Evolutionary conservation across 2,329 filamentous ascomycete species (phyloP).

Genomic region (Calonectria hawksworthii): DNA sequence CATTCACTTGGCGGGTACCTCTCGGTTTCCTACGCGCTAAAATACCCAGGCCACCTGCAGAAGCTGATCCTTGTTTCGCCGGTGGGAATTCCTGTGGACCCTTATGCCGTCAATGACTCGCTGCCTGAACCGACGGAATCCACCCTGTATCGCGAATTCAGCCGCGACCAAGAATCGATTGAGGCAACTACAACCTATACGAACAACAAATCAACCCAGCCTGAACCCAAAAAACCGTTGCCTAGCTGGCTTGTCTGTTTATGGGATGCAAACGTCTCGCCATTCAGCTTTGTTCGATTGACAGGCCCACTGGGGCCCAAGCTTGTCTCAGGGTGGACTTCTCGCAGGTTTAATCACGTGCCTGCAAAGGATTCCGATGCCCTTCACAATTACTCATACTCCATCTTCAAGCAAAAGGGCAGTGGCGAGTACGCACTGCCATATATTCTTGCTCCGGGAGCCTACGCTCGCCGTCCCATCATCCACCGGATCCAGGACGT

Average conservation of each 20-base stretch:
- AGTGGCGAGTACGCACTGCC: conserved; percentile 94
- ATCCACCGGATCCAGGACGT: conserved; percentile 92
- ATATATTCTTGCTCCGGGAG: conserved; percentile 93
- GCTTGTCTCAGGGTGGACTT: conserved; percentile 95
- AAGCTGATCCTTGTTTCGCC: conserved; percentile 96
- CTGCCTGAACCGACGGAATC: conserved; percentile 81
- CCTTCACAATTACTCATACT: conserved; percentile 94
- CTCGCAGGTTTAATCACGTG: conserved; percentile 92
- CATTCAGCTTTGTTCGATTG: conserved; percentile 91
- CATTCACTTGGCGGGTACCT: conserved; percentile 97
- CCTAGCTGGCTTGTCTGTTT: conserved; percentile 92
- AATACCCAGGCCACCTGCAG: conserved; percentile 94
- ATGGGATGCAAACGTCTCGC: conserved; percentile 97
- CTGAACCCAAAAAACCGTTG: conserved; percentile 66
- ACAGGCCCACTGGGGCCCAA: conserved; percentile 91
- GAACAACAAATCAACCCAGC: conserved; percentile 48
- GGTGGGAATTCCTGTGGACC: conserved; percentile 94
- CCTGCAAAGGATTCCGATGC: conserved; percentile 84
- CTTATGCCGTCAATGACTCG: conserved; percentile 84
- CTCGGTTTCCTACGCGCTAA: conserved; percentile 93
- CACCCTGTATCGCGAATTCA: conserved; percentile 84
- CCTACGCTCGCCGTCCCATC: conserved; percentile 88
- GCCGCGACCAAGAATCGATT: conserved; percentile 75
- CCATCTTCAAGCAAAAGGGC: conserved; percentile 91
- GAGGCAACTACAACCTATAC: conserved; percentile 56